Evolutionary conservation across 345 rosid species (phyloP), one percentile per base, ranked within the genome.

Genomic region (Raphanus sativus): DNA sequence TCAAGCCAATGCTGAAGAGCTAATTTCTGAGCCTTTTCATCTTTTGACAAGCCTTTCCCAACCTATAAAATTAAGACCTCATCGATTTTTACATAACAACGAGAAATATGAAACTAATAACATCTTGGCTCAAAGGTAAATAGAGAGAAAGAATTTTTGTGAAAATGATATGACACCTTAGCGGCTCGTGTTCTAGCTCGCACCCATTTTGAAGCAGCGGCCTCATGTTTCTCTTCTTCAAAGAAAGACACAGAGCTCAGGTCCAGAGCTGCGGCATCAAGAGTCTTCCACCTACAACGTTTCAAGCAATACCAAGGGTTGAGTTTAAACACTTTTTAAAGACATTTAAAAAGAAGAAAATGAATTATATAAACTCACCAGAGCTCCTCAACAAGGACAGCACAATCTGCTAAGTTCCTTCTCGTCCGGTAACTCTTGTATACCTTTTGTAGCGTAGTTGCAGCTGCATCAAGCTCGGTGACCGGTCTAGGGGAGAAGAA

Each of bases 371-470:
- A 69, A 69, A 78, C 87, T 32, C 64, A 89, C 94, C 92, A 88
- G 52, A 88, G 91, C 84, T 90, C 88, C 67, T 90, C 93, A 65
- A 82, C 84, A 17, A 90, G 76, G 58, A 87, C 86, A 0, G 93
- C 93, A 79, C 93, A 87, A 81, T 90, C 96, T 24, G 96, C 93
- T 58, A 90, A 85, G 69, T 88, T 92, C 74, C 98, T 86, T 75
- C 99, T 81, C 0, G 98, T 94, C 78, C 98, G 67, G 83, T 92
- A 92, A 73, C 99, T 90, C 86, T 89, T 95, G 50, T 92, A 95
- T 5, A 90, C 90, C 65, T 95, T 95, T 54, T 95, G 99, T 55
- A 95, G 16, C 73, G 77, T 95, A 74, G 88, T 86, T 0, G 99
- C 99, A 12, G 91, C 96, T 42, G 86, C 88, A 77, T 90, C 88